phyloP scores from a whole-genome alignment of 1,284 basidiomycete species.

The Apiotrichum brassicae region DNA sequence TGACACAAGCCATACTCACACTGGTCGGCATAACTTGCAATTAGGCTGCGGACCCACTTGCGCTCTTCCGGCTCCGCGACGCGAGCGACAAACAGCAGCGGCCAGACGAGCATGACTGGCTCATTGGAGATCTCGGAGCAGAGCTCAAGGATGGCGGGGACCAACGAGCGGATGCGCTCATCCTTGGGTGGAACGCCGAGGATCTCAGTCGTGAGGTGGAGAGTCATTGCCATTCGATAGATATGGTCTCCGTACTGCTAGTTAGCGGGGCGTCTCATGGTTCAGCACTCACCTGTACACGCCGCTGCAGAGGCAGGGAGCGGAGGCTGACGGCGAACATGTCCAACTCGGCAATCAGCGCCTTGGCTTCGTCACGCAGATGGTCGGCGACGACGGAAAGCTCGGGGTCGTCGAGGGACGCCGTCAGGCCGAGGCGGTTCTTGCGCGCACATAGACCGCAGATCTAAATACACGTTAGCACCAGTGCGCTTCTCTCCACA shows the following conservation, averaged over 20 bases:
- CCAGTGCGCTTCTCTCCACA: no score
- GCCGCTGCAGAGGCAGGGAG: constrained; percentile 5
- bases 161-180: neutral
- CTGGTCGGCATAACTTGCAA: neutral
- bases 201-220: constrained; percentile 16
- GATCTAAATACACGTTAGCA: constrained; percentile 2
- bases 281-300: constrained; percentile 12
- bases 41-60: constrained; percentile 1
- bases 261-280: neutral
- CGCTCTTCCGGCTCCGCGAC: neutral
- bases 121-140: constrained; percentile 19
- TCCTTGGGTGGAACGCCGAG: constrained; percentile 1
- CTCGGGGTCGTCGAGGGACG: constrained; percentile 3
- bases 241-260: constrained; percentile 16
- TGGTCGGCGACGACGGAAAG: constrained; percentile 6
- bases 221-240: constrained; percentile 15
- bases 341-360: constrained; percentile 8
- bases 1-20: neutral
- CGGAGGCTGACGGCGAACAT: constrained; percentile 6
- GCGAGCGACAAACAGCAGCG: constrained; percentile 9
- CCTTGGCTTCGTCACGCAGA: constrained; percentile 5
- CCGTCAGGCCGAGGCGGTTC: constrained; percentile 3
- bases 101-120: constrained; percentile 21
- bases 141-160: constrained; percentile 7
- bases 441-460: constrained; percentile 4